Base-by-base conservation (phyloP, 2,329 filamentous ascomycete genomes). In the Didymella keratinophila region DNA sequence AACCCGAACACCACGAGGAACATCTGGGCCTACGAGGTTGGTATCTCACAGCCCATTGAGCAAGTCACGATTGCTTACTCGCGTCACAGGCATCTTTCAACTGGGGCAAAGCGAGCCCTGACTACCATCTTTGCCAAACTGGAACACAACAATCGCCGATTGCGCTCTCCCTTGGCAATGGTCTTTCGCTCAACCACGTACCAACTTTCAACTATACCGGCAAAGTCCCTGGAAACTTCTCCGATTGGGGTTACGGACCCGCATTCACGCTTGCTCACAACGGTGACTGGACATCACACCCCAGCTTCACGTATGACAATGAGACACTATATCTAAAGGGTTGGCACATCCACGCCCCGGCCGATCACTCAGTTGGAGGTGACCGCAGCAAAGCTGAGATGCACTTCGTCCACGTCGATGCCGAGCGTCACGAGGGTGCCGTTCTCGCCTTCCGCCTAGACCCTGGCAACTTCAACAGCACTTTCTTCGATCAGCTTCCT, bases 91-190 rank as follows among this genome's bases (percentile, higher is more conserved):
- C 71, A 14, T 76, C 75, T 12, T 79, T 72, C 63, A 76, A 80
- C 52, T 81, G 78, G 79, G 78, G 76, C 12, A 71, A 68, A 50
- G 60, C 77, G 25, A 74, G 64, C 27, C 62, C 70, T 73, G 77
- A 75, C 42, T 82, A 82, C 63, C 67, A 71, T 6, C 69, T 78
- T 20, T 84, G 82, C 72, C 82, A 83, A 61, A 80, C 77, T 16
- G 82, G 82, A 34, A 82, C 80, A 0, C 78, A 81, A 55, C 82
- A 84, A 66, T 80, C 81, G 0, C 82, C 82, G 7, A 84, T 84
- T 50, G 71, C 76, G 0, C 76, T 84, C 8, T 71, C 67, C 9
- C 69, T 79, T 28, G 66, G 70, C 21, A 71, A 78, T 53, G 80
- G 80, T 8, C 72, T 82, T 4, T 76, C 80, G 2, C 60, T 67